Conservation (phyloP, 2,329 filamentous ascomycete species). For the Pseudogymnoascus sp. region DNA sequence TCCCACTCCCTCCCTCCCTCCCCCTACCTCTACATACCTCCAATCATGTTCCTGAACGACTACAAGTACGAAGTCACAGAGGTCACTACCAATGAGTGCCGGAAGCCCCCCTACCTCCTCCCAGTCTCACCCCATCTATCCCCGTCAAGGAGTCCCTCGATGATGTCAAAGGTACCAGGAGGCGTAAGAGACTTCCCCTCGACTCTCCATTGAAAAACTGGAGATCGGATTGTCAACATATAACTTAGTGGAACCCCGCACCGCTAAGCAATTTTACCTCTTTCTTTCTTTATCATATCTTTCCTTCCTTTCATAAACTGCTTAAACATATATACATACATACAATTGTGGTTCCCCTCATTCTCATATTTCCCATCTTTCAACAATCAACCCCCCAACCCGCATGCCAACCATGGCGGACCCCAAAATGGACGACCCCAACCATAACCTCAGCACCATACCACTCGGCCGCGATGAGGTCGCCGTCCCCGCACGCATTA, state of each 20-base stretch:
- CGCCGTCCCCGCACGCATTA: not conserved
- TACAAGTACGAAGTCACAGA: not conserved
- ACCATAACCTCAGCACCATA: not conserved
- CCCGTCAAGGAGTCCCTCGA: not conserved
- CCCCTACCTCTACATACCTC: not conserved
- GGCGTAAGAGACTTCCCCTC: not conserved
- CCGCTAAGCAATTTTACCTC: not conserved
- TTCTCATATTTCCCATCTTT: not conserved
- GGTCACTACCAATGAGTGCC: not conserved
- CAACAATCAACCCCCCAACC: not conserved
- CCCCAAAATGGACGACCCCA: not conserved
- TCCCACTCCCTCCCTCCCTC: not conserved
- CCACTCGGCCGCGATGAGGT: not conserved
- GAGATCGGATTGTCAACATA: not conserved
- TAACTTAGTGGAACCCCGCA: not conserved
- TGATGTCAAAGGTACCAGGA: constrained; percentile 2
- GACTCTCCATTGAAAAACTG: not conserved
- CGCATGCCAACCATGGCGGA: not conserved
- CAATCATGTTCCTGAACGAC: not conserved
- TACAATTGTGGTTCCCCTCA: not conserved
- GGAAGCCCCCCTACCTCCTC: not conserved
- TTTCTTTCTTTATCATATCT: not conserved
- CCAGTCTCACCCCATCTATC: not conserved
- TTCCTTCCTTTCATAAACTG: not conserved
- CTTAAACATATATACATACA: not conserved